phyloP scores from a whole-genome alignment of 1,284 basidiomycete genomes.

The Flammula alnicola region DNA sequence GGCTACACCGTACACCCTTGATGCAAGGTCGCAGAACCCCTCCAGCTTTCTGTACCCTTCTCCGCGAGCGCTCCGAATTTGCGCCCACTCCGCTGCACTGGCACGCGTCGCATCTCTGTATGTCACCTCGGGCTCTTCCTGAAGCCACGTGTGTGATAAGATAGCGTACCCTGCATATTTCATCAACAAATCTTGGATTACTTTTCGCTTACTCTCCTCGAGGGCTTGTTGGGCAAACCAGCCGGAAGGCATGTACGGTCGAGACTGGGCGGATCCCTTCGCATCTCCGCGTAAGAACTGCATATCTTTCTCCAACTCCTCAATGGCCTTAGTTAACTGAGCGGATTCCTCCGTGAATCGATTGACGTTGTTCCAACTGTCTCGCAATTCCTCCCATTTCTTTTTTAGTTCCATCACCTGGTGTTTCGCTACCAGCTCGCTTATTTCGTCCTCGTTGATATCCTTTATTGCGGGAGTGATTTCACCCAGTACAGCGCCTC shows the following conservation, averaged over 20 bases:
- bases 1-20: background rate
- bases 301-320: too few species aligned
- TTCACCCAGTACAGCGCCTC: slow-evolving; percentile 1
- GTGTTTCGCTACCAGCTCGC: background rate
- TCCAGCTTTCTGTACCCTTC: slow-evolving; percentile 6
- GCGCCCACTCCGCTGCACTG: background rate
- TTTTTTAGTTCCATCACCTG: too few species aligned
- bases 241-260: too few species aligned
- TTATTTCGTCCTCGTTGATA: background rate
- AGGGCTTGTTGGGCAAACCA: background rate
- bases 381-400: too few species aligned
- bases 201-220: background rate
- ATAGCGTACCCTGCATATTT: slow-evolving; percentile 5
- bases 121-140: slow-evolving; percentile 1
- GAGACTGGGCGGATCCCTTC: too few species aligned
- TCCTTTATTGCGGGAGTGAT: background rate
- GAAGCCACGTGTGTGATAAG: slow-evolving; percentile 10
- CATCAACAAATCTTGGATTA: background rate
- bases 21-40: slow-evolving; percentile 1
- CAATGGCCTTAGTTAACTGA: too few species aligned
- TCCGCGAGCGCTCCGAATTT: background rate
- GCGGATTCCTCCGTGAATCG: too few species aligned
- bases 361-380: too few species aligned
- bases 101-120: slow-evolving; percentile 2
- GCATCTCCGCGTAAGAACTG: too few species aligned